phyloP scores from a whole-genome alignment of 805 yeast species.

The Saccharomycopsis lassenensis region DNA sequence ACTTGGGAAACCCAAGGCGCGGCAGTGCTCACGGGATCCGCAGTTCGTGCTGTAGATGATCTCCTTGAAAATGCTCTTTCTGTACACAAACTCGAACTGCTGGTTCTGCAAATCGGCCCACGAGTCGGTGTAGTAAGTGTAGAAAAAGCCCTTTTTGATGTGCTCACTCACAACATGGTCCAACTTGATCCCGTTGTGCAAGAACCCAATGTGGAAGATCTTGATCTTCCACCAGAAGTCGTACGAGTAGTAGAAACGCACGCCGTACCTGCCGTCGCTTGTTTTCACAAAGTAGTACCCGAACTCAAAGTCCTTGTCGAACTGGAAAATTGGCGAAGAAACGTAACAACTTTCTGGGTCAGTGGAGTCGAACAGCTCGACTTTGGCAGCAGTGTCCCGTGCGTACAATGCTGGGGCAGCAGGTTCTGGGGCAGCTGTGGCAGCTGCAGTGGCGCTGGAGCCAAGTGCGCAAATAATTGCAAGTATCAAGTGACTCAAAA shows the following conservation, averaged over 20 bases:
- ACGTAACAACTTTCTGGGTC: too few species aligned
- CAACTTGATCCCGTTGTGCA: neutral
- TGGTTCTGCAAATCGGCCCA: conserved; percentile 6
- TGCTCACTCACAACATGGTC: too few species aligned
- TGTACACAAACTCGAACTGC: conserved; percentile 9
- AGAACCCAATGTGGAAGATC: conserved; percentile 10
- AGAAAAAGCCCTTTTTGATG: conserved; percentile 13
- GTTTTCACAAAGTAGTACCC: conserved; percentile 9
- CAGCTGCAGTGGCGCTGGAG: too few species aligned
- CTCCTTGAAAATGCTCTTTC: conserved; percentile 2
- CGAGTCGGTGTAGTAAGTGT: conserved; percentile 10
- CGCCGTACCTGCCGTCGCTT: conserved; percentile 7
- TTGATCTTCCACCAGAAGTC: conserved; percentile 8
- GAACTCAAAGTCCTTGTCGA: conserved; percentile 4
- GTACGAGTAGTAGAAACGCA: conserved; percentile 13
- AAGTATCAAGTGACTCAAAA: too few species aligned
- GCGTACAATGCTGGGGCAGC: too few species aligned
- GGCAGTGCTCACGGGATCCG: conserved; percentile 11
- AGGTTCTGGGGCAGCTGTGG: too few species aligned
- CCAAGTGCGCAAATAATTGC: too few species aligned
- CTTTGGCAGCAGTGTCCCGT: too few species aligned
- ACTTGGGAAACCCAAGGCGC: conserved; percentile 7
- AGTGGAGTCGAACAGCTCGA: too few species aligned
- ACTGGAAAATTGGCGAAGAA: conserved; percentile 2
- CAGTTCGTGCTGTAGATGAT: conserved; percentile 12